Conservation (phyloP, 805 yeast genomes). For the Candida insectorum region DNA sequence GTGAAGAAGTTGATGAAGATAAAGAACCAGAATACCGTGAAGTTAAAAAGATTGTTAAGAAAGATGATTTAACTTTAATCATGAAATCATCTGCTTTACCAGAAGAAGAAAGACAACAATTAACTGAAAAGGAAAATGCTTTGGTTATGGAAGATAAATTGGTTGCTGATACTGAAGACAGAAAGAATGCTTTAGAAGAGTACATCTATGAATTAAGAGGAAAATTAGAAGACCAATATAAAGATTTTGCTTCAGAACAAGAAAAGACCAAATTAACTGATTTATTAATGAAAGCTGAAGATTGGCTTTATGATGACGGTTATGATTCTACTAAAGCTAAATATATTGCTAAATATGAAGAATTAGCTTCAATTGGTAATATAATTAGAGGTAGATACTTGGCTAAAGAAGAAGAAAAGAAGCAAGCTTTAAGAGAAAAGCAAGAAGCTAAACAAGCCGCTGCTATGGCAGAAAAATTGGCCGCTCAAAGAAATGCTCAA, state of each 20-base stretch:
- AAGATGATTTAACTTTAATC: constrained; percentile 66
- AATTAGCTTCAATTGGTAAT: constrained; percentile 91
- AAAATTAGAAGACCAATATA: constrained; percentile 88
- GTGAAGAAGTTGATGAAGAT: constrained; percentile 47
- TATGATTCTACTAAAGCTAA: constrained; percentile 94
- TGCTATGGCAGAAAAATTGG: constrained; percentile 78
- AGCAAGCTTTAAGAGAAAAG: constrained; percentile 81
- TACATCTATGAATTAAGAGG: constrained; percentile 97
- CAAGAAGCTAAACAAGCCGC: constrained; percentile 84
- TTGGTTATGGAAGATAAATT: constrained; percentile 89
- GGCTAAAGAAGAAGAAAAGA: constrained; percentile 92
- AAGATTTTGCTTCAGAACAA: constrained; percentile 82
- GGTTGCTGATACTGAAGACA: constrained; percentile 98
- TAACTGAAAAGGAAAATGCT: constrained; percentile 79
- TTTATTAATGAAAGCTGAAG: constrained; percentile 83
- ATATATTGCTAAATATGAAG: constrained; percentile 97
- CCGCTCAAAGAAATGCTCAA: constrained; percentile 68
- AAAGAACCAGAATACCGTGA: constrained; percentile 83
- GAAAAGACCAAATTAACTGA: constrained; percentile 79
- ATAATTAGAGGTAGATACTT: constrained; percentile 92
- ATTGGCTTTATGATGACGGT: constrained; percentile 98
- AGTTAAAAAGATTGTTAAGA: constrained; percentile 92
- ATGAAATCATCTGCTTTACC: constrained; percentile 64
- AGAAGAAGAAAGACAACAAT: constrained; percentile 50
- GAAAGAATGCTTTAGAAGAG: constrained; percentile 97